Base-by-base conservation (phyloP, 2,329 filamentous ascomycete genomes). In the Penicillium sp. region DNA sequence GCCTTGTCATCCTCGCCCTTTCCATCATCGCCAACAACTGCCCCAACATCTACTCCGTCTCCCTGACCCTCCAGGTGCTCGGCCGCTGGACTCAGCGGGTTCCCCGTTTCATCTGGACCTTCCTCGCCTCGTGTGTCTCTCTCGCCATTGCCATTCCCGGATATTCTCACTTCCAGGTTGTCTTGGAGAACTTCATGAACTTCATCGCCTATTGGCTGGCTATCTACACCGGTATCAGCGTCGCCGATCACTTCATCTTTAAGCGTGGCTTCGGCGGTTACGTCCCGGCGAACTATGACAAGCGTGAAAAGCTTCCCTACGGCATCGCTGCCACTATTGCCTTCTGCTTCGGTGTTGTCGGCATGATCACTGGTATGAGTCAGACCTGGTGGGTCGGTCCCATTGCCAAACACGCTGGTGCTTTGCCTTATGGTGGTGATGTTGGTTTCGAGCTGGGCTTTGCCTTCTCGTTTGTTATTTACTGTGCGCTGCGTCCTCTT, bases 141-240 rank as follows among this genome's bases (percentile, higher is more conserved):
- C 83, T 89, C 61, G 88, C 83, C 25, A 86, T 91, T 65, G 84
- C 87, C 9, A 88, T 92, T 52, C 87, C 88, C 0, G 89, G 87
- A 1, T 90, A 89, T 75, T 75, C 74, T 4, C 79, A 87, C 68
- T 91, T 91, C 70, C 84, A 86, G 62, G 69, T 72, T 7, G 82
- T 88, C 3, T 79, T 91, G 14, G 82, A 88, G 69, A 88, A 89
- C 73, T 90, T 91, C 75, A 89, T 91, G 85, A 74, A 84, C 59
- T 70, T 87, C 51, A 86, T 87, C 60, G 77, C 84, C 2, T 92
- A 91, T 77, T 92, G 89, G 88, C 80, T 91, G 1, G 85, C 88
- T 48, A 89, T 91, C 65, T 92, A 91, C 75, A 83, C 85, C 62
- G 87, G 83, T 47, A 84, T 91, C 61, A 78, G 83, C 1, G 70